Base-by-base conservation (phyloP, 345 rosid species). In the Isatis tinctoria region DNA sequence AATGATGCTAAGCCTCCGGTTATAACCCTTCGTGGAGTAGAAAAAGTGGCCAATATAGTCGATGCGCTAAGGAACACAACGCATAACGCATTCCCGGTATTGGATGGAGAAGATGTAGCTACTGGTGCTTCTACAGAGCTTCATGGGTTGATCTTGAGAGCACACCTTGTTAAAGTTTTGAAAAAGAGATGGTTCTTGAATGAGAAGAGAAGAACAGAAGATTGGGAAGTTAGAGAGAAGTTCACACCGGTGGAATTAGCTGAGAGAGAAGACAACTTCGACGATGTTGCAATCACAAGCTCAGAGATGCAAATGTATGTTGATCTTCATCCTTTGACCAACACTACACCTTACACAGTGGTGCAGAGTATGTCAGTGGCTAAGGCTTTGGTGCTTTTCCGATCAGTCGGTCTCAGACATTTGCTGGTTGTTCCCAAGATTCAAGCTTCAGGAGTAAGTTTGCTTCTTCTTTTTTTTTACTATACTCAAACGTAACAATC, bases 291-390 rank as follows among this genome's bases (percentile, higher is more conserved):
- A 0, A 86, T 93, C 35, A 83, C 85, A 33, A 81, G 86, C 22
- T 76, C 81, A 24, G 97, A 89, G 84, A 91, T 93, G 98, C 89
- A 88, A 37, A 82, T 89, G 90, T 88, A 85, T 57, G 78, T 87
- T n/a, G 98, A 93, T 76, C 80, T 93, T 76, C 98, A 89, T 85
- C 94, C 97, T 65, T 76, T 93, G 9, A 83, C 92, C 51, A 93
- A 93, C 69, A 85, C 96, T 14, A 89, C 96, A 10, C 97, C 98
- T 52, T 89, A 83, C 77, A 91, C 96, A 1, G 98, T 91, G 59
- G 75, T 87, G 75, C 94, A 91, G 64, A 89, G 88, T 82, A 85
- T 87, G 88, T 91, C 98, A 0, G 97, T 89, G 44, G 97, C 92
- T 5, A 93, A 90, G 77, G 97, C 98, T 45, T 59, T 87, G 86